Percentiles rank a stretch among this genome's conserved stretches.
phyloP scores from a whole-genome alignment of 176 grass and related monocot genomes.

The Thinopyrum elongatum region DNA sequence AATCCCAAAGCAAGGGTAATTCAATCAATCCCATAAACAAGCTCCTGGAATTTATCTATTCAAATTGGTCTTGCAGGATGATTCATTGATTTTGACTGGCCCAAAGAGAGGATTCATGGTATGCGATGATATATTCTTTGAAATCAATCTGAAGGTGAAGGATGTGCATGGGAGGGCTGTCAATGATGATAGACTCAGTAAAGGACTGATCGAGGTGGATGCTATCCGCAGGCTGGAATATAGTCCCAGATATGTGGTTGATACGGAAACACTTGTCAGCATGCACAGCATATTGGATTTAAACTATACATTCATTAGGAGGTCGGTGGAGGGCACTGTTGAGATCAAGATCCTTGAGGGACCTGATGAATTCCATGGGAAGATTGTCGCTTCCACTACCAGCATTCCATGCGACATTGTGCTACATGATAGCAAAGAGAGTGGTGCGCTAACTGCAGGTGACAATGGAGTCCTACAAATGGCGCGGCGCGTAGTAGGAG shows the following conservation, averaged over 20 bases:
- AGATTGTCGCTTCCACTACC: neutral
- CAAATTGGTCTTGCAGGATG: neutral
- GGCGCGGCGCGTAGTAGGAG: no score
- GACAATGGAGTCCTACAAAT: neutral
- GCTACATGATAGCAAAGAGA: neutral
- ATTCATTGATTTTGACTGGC: neutral
- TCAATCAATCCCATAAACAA: neutral
- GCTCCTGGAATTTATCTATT: neutral
- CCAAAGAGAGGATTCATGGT: neutral
- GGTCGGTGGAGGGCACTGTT: neutral
- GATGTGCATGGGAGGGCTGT: neutral
- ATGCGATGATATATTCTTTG: neutral
- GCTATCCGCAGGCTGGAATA: neutral
- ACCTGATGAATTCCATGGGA: neutral
- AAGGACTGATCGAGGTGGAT: neutral
- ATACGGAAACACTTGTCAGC: neutral
- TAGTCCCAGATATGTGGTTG: neutral
- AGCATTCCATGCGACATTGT: neutral
- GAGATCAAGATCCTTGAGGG: neutral
- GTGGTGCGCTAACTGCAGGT: neutral
- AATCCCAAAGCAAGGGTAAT: neutral
- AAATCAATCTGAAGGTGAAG: neutral
- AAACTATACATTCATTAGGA: neutral
- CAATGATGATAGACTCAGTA: neutral
- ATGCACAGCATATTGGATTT: neutral